phyloP scores from a whole-genome alignment of 306 rosid genomes.

The Quercus parvula region DNA sequence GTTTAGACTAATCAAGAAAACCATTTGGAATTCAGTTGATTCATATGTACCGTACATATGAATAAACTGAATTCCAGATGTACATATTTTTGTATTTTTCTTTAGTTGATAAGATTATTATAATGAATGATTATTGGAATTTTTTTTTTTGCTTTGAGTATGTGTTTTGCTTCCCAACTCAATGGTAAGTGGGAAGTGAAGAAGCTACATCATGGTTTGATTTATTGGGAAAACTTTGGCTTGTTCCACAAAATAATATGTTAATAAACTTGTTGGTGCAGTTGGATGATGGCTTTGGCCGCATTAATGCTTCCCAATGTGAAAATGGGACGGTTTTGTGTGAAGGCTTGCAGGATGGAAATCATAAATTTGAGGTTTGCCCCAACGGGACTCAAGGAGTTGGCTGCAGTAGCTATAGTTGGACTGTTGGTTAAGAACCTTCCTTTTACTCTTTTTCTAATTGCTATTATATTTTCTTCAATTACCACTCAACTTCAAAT shows the following conservation, averaged over 20 bases:
- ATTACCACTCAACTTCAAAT: background rate
- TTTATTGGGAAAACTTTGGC: background rate
- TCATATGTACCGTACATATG: background rate
- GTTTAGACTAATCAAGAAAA: background rate
- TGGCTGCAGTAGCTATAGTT: slow-evolving; percentile 59
- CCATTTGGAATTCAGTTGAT: background rate
- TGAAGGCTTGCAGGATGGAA: slow-evolving; percentile 66
- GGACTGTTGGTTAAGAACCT: slow-evolving; percentile 74
- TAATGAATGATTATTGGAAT: background rate
- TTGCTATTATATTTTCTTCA: background rate
- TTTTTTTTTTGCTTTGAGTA: background rate
- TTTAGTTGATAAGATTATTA: background rate
- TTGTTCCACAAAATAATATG: background rate
- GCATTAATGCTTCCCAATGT: slow-evolving; percentile 35
- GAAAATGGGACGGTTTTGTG: slow-evolving; percentile 37
- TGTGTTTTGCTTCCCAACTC: background rate
- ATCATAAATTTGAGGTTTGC: slow-evolving; percentile 73
- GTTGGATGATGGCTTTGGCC: slow-evolving; percentile 53
- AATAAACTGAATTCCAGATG: background rate
- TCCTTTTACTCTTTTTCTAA: slow-evolving; percentile 4
- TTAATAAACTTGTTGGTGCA: slow-evolving; percentile 29
- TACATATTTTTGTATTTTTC: background rate
- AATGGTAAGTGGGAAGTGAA: background rate
- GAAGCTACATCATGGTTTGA: background rate
- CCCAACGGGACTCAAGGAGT: slow-evolving; percentile 42